A percentile compares a stretch with the other conserved stretches of the same genome.
Evolutionary conservation across 768 basidiomycete species (phyloP).

Genomic region (Sporobolomyces pararoseus): DNA sequence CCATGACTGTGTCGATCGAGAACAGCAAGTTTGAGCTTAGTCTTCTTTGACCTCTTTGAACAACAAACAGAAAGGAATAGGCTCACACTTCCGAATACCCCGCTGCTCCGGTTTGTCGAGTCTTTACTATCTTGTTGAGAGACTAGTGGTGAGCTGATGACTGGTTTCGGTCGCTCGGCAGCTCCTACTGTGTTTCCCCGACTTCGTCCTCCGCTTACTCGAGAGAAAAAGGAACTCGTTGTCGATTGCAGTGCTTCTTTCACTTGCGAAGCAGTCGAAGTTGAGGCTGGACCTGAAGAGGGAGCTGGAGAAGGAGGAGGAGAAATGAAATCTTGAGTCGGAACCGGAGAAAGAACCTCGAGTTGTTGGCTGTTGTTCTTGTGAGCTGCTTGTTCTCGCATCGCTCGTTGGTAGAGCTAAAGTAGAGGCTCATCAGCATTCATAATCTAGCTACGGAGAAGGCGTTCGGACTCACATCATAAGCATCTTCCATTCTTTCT

Average conservation of each 20-base stretch:
- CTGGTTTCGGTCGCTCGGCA: conserved; percentile 11
- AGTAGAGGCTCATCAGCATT: neutral
- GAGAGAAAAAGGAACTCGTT: conserved; percentile 9
- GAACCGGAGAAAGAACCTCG: neutral
- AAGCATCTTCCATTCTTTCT: conserved; percentile 41
- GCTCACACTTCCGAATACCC: conserved; percentile 17
- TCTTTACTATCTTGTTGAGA: neutral
- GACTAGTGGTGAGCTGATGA: conserved; percentile 30
- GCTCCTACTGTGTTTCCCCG: conserved; percentile 11
- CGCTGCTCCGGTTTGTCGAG: conserved; percentile 2
- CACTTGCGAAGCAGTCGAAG: neutral
- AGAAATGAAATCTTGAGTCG: neutral
- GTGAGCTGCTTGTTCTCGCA: conserved; percentile 23
- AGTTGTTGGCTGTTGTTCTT: neutral
- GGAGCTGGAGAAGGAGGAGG: conserved; percentile 4
- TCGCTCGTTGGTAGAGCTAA: conserved; percentile 38
- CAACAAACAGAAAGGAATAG: no score
- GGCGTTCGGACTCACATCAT: conserved; percentile 24
- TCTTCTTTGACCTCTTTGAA: no score
- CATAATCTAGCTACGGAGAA: no score
- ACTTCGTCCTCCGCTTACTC: conserved; percentile 6
- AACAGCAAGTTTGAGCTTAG: neutral
- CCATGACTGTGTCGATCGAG: conserved; percentile 83
- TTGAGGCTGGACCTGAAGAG: neutral
- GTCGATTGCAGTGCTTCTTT: conserved; percentile 17